These are phyloP conservation scores for Anaeromyces robustus DNA, from an alignment of 192 early-diverging fungal species.

Conservation along the genomic window DNA sequence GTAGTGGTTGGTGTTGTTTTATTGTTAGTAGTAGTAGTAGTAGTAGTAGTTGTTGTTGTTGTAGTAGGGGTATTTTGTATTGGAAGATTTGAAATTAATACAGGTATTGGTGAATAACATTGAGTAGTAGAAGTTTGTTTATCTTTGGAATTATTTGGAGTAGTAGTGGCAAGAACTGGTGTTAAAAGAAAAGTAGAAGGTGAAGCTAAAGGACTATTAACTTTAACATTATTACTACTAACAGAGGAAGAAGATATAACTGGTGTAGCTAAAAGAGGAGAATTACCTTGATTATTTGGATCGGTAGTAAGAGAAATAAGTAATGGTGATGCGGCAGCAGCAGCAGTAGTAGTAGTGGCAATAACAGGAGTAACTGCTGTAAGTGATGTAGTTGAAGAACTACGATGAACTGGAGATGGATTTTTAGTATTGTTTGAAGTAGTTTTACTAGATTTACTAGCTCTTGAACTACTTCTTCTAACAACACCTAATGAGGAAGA, in stretches of 20 bases:
- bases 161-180: not conserved
- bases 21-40: not conserved
- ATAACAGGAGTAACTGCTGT: too few species aligned
- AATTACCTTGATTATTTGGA: not conserved
- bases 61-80: not conserved
- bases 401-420: too few species aligned
- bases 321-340: not conserved
- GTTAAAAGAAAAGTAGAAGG: not conserved
- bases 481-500: not conserved
- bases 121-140: not conserved
- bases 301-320: not conserved
- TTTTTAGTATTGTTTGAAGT: not conserved
- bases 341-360: too few species aligned
- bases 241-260: not conserved
- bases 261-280: too few species aligned
- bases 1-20: not conserved
- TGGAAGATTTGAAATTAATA: not conserved
- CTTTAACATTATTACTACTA: not conserved
- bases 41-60: not conserved
- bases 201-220: not conserved
- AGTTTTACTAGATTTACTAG: not conserved
- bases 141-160: too few species aligned
- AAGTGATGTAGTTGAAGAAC: too few species aligned
- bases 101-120: not conserved
- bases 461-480: not conserved